A percentile compares a stretch with the other conserved stretches of the same genome.
phyloP scores from a whole-genome alignment of 345 rosid species.

The Camelina sativa region DNA sequence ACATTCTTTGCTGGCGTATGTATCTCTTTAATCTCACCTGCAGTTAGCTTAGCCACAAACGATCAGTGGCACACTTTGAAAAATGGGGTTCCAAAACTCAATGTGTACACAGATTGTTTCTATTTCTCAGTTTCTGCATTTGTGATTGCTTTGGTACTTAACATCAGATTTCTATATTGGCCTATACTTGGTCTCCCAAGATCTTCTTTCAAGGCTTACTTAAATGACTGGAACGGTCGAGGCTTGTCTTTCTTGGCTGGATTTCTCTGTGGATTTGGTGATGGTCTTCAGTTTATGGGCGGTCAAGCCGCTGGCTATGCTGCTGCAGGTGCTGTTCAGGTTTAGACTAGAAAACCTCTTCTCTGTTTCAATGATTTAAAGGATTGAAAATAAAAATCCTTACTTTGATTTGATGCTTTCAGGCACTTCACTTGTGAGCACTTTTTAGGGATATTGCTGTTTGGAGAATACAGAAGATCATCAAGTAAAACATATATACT shows the following conservation, averaged over 20 bases:
- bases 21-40: slow-evolving; percentile 89
- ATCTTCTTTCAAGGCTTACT: slow-evolving; percentile 70
- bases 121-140: slow-evolving; percentile 75
- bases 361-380: background rate
- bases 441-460: slow-evolving; percentile 79
- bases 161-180: slow-evolving; percentile 62
- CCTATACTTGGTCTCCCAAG: slow-evolving; percentile 63
- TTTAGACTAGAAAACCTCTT: slow-evolving; percentile 20
- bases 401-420: slow-evolving; percentile 40
- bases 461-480: slow-evolving; percentile 85
- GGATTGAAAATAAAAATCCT: background rate
- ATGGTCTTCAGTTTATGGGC: slow-evolving; percentile 88
- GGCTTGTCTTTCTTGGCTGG: slow-evolving; percentile 89
- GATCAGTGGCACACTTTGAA: slow-evolving; percentile 83
- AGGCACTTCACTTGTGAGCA: slow-evolving; percentile 93
- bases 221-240: slow-evolving; percentile 77
- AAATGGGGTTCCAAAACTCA: slow-evolving; percentile 69
- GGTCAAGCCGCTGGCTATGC: slow-evolving; percentile 96
- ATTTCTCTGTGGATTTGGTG: slow-evolving; percentile 77
- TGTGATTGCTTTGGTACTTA: slow-evolving; percentile 58
- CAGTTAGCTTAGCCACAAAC: slow-evolving; percentile 84
- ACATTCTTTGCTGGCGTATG: slow-evolving; percentile 77
- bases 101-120: slow-evolving; percentile 78
- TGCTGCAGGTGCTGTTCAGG: slow-evolving; percentile 90
- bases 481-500: slow-evolving; percentile 66